Conservation (phyloP, 139 green algal species). For the Chlorella sp. region DNA sequence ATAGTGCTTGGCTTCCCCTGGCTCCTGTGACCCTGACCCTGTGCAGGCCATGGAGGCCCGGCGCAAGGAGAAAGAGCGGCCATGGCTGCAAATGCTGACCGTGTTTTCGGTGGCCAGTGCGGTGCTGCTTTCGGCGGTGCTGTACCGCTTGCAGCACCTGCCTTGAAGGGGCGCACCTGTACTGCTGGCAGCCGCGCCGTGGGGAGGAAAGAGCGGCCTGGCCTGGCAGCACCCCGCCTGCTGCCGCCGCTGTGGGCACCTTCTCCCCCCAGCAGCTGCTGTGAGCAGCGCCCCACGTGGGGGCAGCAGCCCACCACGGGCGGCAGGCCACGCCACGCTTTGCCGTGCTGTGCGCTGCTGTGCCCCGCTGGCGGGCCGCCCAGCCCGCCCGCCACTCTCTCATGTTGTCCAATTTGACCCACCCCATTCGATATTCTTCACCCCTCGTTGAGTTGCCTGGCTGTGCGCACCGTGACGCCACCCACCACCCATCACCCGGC, state of each 20-base stretch:
- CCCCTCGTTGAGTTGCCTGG: too few relatives aligned
- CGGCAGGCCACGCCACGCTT: too few relatives aligned
- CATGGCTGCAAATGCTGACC: conserved; percentile 80
- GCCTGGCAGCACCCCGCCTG: too few relatives aligned
- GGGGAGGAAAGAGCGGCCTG: too few relatives aligned
- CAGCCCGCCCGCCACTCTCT: too few relatives aligned
- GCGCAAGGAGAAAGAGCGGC: conserved; percentile 49
- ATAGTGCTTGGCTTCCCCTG: neutral
- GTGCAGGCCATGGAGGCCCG: conserved; percentile 54
- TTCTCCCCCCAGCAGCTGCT: neutral
- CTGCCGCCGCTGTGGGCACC: neutral
- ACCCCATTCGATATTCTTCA: too few relatives aligned
- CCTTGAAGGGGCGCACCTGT: neutral
- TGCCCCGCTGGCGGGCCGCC: too few relatives aligned
- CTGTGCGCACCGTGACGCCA: too few relatives aligned
- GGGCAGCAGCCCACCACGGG: neutral
- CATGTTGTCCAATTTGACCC: too few relatives aligned
- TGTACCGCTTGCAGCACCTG: conserved; percentile 56
- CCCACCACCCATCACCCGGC: too few relatives aligned
- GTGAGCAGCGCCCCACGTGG: neutral
- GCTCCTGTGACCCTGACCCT: neutral
- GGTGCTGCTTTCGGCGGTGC: conserved; percentile 77
- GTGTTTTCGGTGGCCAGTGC: conserved; percentile 68
- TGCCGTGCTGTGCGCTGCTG: too few relatives aligned
- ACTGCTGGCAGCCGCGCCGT: too few relatives aligned